Evolutionary conservation across 345 rosid species (phyloP).

Genomic region (Aquilaria malaccensis): DNA sequence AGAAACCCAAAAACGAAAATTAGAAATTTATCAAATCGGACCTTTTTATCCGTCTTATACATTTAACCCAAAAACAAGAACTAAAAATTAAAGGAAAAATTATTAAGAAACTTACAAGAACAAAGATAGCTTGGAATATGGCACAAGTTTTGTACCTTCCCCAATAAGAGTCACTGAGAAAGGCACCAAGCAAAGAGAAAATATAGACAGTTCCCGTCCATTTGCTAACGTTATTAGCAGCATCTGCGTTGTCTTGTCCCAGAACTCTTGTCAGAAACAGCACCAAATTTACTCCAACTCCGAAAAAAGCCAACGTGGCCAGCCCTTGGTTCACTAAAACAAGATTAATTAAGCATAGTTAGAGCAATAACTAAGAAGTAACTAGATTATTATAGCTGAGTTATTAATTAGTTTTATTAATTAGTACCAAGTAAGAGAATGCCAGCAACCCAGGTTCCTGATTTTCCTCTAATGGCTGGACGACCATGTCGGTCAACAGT

Average conservation of each 20-base stretch:
- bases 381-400: neutral
- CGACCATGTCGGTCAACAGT: conserved; percentile 69
- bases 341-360: neutral
- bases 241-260: conserved; percentile 83
- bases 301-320: conserved; percentile 91
- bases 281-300: conserved; percentile 91
- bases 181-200: conserved; percentile 93
- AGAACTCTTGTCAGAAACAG: conserved; percentile 81
- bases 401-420: neutral
- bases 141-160: conserved; percentile 95
- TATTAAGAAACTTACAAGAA: conserved; percentile 40
- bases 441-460: conserved; percentile 87
- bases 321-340: conserved; percentile 87
- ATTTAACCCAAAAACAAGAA: too few species aligned
- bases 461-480: conserved; percentile 53
- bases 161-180: conserved; percentile 97
- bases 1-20: neutral
- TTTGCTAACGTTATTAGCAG: conserved; percentile 94
- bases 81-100: neutral
- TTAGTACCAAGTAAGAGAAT: conserved; percentile 62
- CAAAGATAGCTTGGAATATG: conserved; percentile 82
- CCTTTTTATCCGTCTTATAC: too few species aligned
- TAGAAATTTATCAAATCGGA: neutral
- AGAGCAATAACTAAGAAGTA: neutral
- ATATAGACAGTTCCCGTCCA: conserved; percentile 99